Conservation (phyloP, 495 filamentous ascomycete genomes). For the Trichocladium antarcticum region DNA sequence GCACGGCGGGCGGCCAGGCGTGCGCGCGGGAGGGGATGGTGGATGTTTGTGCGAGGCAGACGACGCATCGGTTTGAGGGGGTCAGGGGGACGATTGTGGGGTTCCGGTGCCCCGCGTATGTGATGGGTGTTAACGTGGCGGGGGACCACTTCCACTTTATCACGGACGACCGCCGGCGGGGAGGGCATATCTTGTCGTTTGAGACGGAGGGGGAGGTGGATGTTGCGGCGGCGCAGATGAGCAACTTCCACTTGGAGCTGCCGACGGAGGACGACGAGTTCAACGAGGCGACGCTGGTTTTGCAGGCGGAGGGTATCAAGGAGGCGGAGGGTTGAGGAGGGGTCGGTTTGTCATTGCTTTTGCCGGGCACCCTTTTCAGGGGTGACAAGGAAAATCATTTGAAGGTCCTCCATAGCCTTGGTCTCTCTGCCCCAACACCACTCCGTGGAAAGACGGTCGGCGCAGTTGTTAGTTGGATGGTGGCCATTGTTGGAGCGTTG, state of each 20-base stretch:
- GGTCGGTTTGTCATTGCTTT: too few species aligned
- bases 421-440: too few species aligned
- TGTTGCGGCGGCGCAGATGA: slow-evolving; percentile 25
- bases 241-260: slow-evolving; percentile 29
- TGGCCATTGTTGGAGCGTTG: too few species aligned
- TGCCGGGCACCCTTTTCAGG: too few species aligned
- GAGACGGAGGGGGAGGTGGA: slow-evolving; percentile 30
- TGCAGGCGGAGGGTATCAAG: slow-evolving; percentile 25
- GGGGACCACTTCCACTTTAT: slow-evolving; percentile 46
- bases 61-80: slow-evolving; percentile 24
- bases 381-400: too few species aligned
- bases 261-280: slow-evolving; percentile 35
- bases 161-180: slow-evolving; percentile 29
- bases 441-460: too few species aligned
- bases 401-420: too few species aligned
- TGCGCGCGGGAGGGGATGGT: slow-evolving; percentile 29
- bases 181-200: slow-evolving; percentile 41
- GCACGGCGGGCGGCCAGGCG: slow-evolving; percentile 30
- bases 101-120: slow-evolving; percentile 38
- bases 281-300: slow-evolving; percentile 28
- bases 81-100: slow-evolving; percentile 38
- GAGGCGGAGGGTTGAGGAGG: slow-evolving; percentile 22
- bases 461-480: too few species aligned
- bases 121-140: slow-evolving; percentile 39
- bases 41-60: slow-evolving; percentile 34